Evolutionary conservation across 208 protist genomes (phyloP).

Genomic region (Angomonas ambiguus): DNA sequence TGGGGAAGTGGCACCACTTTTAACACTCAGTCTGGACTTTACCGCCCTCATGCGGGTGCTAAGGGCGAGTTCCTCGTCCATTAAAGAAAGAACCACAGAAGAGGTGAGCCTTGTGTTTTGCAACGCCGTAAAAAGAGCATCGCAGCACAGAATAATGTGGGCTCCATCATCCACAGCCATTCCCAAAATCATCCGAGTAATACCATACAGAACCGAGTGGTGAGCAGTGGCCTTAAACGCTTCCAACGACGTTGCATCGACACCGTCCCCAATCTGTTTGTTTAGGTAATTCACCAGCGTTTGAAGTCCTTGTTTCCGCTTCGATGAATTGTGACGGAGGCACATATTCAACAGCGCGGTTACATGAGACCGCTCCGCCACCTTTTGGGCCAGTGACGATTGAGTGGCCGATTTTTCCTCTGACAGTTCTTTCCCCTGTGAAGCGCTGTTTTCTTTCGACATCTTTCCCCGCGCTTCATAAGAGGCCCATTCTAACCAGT

Average conservation of each 20-base stretch:
- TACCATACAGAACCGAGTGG: constrained; percentile 73
- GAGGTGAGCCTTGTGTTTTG: constrained; percentile 44
- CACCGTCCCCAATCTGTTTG: constrained; percentile 35
- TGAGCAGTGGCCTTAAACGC: constrained; percentile 63
- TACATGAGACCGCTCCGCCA: constrained; percentile 76
- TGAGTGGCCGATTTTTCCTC: constrained; percentile 44
- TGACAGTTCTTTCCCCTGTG: constrained; percentile 5
- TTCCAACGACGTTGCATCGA: constrained; percentile 68
- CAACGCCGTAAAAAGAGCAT: constrained; percentile 65
- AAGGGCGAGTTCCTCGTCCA: constrained; percentile 73
- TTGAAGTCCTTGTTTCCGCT: constrained; percentile 75
- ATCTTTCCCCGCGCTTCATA: constrained; percentile 61
- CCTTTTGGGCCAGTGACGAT: constrained; percentile 57
- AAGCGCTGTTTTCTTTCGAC: constrained; percentile 13
- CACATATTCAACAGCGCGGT: constrained; percentile 82
- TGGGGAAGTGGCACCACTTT: constrained; percentile 12
- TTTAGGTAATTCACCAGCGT: constrained; percentile 84
- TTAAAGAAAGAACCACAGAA: constrained; percentile 56
- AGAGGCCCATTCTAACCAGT: constrained; percentile 84
- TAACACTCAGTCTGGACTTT: constrained; percentile 34
- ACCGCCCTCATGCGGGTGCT: constrained; percentile 59
- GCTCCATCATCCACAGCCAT: constrained; percentile 83
- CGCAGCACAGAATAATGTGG: constrained; percentile 69
- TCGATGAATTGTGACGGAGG: constrained; percentile 66
- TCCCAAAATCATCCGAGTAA: constrained; percentile 77